Evolutionary conservation across 345 rosid genomes (phyloP).

Genomic region (Bruguiera parviflora): DNA sequence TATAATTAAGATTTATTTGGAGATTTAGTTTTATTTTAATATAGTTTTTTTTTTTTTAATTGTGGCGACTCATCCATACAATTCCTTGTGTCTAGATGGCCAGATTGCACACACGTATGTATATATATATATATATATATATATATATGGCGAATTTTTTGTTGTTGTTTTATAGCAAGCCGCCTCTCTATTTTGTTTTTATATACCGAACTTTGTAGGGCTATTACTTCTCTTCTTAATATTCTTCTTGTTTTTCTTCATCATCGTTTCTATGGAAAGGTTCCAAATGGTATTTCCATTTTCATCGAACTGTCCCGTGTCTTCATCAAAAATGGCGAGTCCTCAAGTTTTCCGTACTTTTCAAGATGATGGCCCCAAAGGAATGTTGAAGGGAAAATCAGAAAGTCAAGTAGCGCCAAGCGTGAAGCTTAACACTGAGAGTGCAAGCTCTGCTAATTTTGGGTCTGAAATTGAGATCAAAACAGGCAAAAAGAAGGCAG

Average conservation of each 20-base stretch:
- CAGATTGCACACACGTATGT: too few relatives aligned
- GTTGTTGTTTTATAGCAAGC: neutral
- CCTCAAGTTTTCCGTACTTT: constrained; percentile 13
- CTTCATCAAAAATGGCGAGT: constrained; percentile 10
- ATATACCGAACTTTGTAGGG: constrained; percentile 1
- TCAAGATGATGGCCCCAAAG: constrained; percentile 21
- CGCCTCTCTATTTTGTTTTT: constrained; percentile 16
- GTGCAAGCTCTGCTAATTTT: neutral
- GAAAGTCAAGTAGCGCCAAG: constrained; percentile 3
- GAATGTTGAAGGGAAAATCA: constrained; percentile 28
- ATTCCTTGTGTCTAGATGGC: too few relatives aligned
- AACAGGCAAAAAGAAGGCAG: constrained; percentile 25
- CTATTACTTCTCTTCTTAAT: neutral
- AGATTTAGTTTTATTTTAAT: too few relatives aligned
- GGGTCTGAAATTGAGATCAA: constrained; percentile 12
- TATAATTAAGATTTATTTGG: too few relatives aligned
- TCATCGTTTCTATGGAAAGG: constrained; percentile 36
- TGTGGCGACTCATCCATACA: too few relatives aligned
- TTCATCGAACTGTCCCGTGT: constrained; percentile 19
- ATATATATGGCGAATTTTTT: neutral
- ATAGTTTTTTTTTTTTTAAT: too few relatives aligned
- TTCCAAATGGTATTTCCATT: constrained; percentile 47
- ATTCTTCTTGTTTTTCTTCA: neutral
- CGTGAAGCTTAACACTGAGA: neutral
- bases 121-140: too few relatives aligned